phyloP scores from a whole-genome alignment of 192 early-diverging fungal genomes.

The Haplosporangium gracile region DNA sequence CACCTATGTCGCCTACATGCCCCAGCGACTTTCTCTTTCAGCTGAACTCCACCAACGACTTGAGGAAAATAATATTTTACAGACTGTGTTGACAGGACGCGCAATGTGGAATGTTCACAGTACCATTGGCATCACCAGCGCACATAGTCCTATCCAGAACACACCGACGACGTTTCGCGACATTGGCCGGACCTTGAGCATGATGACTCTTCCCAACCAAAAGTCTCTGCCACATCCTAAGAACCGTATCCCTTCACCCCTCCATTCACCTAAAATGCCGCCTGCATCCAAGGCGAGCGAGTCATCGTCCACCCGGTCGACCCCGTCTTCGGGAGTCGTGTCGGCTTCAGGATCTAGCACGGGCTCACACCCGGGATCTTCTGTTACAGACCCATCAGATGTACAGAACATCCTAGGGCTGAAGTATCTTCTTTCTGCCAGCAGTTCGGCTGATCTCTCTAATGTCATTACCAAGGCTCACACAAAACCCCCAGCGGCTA shows the following conservation, averaged over 20 bases:
- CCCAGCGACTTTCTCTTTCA: conserved; percentile 44
- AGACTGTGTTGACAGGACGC: conserved; percentile 30
- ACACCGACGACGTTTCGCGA: conserved; percentile 21
- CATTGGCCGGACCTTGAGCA: conserved; percentile 33
- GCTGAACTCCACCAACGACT: conserved; percentile 44
- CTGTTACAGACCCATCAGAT: conserved; percentile 10
- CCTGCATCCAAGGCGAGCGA: not conserved
- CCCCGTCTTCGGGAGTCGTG: not conserved
- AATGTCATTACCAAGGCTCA: conserved; percentile 49
- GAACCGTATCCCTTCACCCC: conserved; percentile 1
- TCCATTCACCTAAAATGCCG: not conserved
- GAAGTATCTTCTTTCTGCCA: conserved; percentile 44
- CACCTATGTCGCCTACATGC: not conserved
- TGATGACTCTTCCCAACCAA: conserved; percentile 39
- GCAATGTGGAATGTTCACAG: conserved; percentile 10
- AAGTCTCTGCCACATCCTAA: conserved; percentile 6
- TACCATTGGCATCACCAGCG: not conserved
- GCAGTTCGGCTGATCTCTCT: conserved; percentile 45
- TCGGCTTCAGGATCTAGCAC: conserved; percentile 6
- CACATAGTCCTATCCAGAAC: conserved; percentile 3
- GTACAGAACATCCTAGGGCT: conserved; percentile 27
- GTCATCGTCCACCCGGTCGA: not conserved
- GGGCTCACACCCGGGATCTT: not conserved
- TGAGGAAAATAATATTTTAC: conserved; percentile 48
- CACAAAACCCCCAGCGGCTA: conserved; percentile 2